These are phyloP conservation scores for Hypholoma fasciculare DNA, from an alignment of 768 basidiomycete genomes.

Conservation along the genomic window DNA sequence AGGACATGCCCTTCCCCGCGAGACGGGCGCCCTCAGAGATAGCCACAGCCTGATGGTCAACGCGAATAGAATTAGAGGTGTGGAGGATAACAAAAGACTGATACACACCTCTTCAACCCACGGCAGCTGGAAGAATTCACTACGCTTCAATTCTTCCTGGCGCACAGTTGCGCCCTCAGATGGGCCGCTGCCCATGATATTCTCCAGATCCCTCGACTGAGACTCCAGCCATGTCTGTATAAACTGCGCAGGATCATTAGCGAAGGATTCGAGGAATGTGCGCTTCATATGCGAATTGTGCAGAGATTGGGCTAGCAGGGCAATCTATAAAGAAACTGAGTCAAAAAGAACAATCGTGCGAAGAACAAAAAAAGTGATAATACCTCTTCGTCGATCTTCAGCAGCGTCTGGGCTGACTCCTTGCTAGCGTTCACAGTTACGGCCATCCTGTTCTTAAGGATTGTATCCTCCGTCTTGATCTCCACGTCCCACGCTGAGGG, in stretches of 20 bases:
- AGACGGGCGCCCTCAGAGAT: slow-evolving; percentile 80
- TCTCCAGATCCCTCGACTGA: slow-evolving; percentile 89
- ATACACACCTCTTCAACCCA: slow-evolving; percentile 77
- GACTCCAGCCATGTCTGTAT: slow-evolving; percentile 91
- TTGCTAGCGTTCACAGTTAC: slow-evolving; percentile 70
- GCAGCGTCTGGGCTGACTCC: slow-evolving; percentile 65
- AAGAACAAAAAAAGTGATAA: not conserved
- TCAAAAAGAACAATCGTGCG: not conserved
- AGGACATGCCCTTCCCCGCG: slow-evolving; percentile 50
- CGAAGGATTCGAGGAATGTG: slow-evolving; percentile 83
- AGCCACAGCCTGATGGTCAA: slow-evolving; percentile 62
- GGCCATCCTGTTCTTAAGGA: slow-evolving; percentile 71
- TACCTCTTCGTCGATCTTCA: slow-evolving; percentile 88
- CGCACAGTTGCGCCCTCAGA: slow-evolving; percentile 76
- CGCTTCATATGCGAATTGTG: slow-evolving; percentile 87
- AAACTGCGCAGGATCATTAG: slow-evolving; percentile 74
- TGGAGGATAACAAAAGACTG: not conserved
- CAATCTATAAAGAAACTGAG: slow-evolving; percentile 51
- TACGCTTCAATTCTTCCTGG: slow-evolving; percentile 86
- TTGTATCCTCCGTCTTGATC: slow-evolving; percentile 81
- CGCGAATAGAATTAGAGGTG: not conserved
- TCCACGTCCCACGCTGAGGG: slow-evolving; percentile 86
- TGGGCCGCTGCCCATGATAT: slow-evolving; percentile 83
- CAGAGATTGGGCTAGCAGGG: slow-evolving; percentile 80
- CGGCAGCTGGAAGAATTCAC: slow-evolving; percentile 88